Base-by-base conservation (phyloP, 2,329 filamentous ascomycete species). In the Phyllosticta capitalensis region DNA sequence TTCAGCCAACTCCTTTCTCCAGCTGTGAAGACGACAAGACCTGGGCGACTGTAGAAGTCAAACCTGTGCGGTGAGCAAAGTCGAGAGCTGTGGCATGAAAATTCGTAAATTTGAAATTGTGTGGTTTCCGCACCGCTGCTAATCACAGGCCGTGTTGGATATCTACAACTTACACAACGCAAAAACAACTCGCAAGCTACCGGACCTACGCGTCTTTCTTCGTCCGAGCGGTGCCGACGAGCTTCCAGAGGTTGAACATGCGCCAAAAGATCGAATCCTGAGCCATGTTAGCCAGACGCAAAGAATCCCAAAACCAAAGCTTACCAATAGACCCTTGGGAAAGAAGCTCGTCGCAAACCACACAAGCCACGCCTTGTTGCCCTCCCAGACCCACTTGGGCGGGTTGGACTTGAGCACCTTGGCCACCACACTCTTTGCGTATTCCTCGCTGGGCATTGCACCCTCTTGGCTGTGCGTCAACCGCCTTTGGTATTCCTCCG, bases 351-450 rank as follows among this genome's bases (percentile, higher is more conserved):
- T 72, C 17, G 75, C 65, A 71, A 74, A 81, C 76, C 74, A 82
- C 2, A 79, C 76, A 33, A 77, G 59, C 72, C 74, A 77, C 51
- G 70, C 70, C 68, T 75, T 76, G 61, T 78, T 78, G 1, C 61
- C 61, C 52, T 59, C 55, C 59, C 59, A 63, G 10, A 63, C 55
- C 61, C 53, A 59, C 50, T 57, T 55, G 14, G 55, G 56, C 26
- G 78, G 67, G 68, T n/a, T 56, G 12, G 52, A 21, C 26, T 54
- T 72, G 54, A 84, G 66, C 10, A 84, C 73, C 65, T 83, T 76
- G 9, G 69, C 69, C 5, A 84, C 82, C 2, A 84, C 82, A 45
- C 75, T 77, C 58, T 72, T 70, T 17, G 83, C 83, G 68, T 84
- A 85, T 22, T 70, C 69, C 52, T 79, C 73, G 52, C 78, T 78